phyloP scores from a whole-genome alignment of 2,329 filamentous ascomycete species.

The Aspergillus sp. region DNA sequence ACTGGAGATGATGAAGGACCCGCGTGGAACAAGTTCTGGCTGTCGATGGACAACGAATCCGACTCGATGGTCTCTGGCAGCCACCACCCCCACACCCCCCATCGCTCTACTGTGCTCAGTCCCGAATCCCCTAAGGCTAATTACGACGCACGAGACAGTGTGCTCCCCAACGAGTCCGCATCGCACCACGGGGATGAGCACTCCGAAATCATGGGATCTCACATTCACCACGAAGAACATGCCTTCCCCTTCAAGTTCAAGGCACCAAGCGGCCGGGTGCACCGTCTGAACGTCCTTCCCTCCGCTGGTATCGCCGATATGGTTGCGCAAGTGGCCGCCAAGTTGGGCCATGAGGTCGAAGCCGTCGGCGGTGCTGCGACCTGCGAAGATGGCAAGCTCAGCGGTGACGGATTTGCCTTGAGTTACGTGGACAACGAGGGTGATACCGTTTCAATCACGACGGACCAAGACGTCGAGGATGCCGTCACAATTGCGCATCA shows the following conservation, averaged over 20 bases:
- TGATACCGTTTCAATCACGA: slow-evolving; percentile 93
- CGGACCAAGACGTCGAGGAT: slow-evolving; percentile 84
- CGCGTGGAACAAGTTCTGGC: slow-evolving; percentile 99
- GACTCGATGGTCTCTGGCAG: slow-evolving; percentile 83
- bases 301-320: slow-evolving; percentile 73
- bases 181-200: slow-evolving; percentile 82
- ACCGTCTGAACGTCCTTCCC: slow-evolving; percentile 77
- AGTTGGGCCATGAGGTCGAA: slow-evolving; percentile 77
- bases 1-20: slow-evolving; percentile 84
- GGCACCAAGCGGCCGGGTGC: slow-evolving; percentile 86
- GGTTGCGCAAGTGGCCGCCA: slow-evolving; percentile 66
- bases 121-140: slow-evolving; percentile 60
- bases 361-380: slow-evolving; percentile 71
- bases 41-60: slow-evolving; percentile 87
- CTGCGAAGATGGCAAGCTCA: slow-evolving; percentile 71
- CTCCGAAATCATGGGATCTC: slow-evolving; percentile 54
- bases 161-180: slow-evolving; percentile 87
- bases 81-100: slow-evolving; percentile 49
- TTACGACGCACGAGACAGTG: slow-evolving; percentile 67
- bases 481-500: slow-evolving; percentile 77
- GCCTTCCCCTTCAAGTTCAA: slow-evolving; percentile 99
- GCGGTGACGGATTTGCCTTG: slow-evolving; percentile 72
- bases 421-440: slow-evolving; percentile 97
- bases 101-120: slow-evolving; percentile 66
- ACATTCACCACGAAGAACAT: slow-evolving; percentile 53